Evolutionary conservation across 371 early-diverging fungal species (phyloP).

Genomic region (Circinella minor): DNA sequence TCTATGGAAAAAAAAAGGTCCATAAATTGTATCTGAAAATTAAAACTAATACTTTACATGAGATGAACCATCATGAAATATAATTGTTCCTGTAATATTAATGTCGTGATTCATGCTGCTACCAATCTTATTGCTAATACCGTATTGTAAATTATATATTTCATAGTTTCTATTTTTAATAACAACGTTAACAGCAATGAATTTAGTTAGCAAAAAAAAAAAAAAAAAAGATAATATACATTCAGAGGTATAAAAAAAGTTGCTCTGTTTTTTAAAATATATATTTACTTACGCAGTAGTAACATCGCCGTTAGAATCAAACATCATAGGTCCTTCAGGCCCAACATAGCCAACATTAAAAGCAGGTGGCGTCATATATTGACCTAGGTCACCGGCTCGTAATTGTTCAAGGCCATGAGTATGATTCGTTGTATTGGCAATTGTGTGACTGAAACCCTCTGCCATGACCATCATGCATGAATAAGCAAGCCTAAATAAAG

Average conservation of each 20-base stretch:
- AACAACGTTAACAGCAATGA: too few relatives aligned
- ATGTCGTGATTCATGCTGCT: slow-evolving; percentile 52
- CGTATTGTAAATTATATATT: slow-evolving; percentile 58
- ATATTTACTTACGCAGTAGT: slow-evolving; percentile 43
- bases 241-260: too few relatives aligned
- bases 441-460: slow-evolving; percentile 39
- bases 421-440: slow-evolving; percentile 44
- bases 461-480: slow-evolving; percentile 71
- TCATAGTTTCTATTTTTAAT: slow-evolving; percentile 48
- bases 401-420: slow-evolving; percentile 43
- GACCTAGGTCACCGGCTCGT: slow-evolving; percentile 44
- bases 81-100: slow-evolving; percentile 44
- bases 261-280: too few relatives aligned
- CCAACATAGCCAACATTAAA: slow-evolving; percentile 66
- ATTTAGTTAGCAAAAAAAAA: too few relatives aligned
- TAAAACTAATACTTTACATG: slow-evolving; percentile 22
- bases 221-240: too few relatives aligned
- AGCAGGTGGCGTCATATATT: slow-evolving; percentile 41
- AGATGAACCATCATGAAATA: slow-evolving; percentile 60
- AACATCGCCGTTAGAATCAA: slow-evolving; percentile 60
- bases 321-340: slow-evolving; percentile 62
- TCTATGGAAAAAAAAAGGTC: too few relatives aligned
- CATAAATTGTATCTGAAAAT: too few relatives aligned
- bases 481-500: slow-evolving; percentile 40
- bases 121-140: slow-evolving; percentile 42